Conservation (phyloP, 177 flowering plant species). For the Vitis hybrid region DNA sequence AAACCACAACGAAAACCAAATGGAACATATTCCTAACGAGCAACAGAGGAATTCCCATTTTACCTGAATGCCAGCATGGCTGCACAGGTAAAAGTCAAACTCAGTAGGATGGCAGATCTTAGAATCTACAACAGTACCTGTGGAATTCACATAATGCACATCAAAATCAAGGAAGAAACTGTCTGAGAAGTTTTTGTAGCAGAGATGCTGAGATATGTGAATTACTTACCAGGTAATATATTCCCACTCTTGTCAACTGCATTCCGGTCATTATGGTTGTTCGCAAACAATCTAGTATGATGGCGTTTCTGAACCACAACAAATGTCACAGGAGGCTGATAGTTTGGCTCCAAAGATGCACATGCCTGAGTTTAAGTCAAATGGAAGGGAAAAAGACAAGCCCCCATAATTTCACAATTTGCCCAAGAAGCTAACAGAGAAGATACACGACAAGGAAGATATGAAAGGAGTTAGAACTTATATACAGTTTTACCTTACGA, state of each 20-base stretch:
- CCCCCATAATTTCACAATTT: neutral
- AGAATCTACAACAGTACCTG: constrained; percentile 93
- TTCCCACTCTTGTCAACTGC: constrained; percentile 82
- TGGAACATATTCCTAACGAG: too few species aligned
- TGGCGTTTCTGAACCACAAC: constrained; percentile 93
- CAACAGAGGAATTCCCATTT: neutral
- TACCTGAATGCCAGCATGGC: constrained; percentile 94
- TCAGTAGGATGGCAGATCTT: constrained; percentile 91
- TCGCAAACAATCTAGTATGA: constrained; percentile 86
- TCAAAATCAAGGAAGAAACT: neutral
- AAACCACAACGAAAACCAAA: neutral
- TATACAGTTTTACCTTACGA: constrained; percentile 50
- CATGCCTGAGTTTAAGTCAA: constrained; percentile 53
- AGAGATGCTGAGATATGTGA: too few species aligned
- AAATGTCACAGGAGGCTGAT: constrained; percentile 88
- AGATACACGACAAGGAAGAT: neutral
- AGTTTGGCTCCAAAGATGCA: constrained; percentile 65
- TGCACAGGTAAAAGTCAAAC: constrained; percentile 77
- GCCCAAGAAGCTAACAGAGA: neutral
- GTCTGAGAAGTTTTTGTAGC: too few species aligned
- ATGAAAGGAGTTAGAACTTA: neutral
- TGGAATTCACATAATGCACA: neutral
- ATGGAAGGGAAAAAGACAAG: neutral
- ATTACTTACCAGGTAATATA: constrained; percentile 70
- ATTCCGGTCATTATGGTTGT: constrained; percentile 57